These are phyloP conservation scores for Tolypocladium paradoxum DNA, from an alignment of 2,329 filamentous ascomycete genomes.

Conservation along the genomic window DNA sequence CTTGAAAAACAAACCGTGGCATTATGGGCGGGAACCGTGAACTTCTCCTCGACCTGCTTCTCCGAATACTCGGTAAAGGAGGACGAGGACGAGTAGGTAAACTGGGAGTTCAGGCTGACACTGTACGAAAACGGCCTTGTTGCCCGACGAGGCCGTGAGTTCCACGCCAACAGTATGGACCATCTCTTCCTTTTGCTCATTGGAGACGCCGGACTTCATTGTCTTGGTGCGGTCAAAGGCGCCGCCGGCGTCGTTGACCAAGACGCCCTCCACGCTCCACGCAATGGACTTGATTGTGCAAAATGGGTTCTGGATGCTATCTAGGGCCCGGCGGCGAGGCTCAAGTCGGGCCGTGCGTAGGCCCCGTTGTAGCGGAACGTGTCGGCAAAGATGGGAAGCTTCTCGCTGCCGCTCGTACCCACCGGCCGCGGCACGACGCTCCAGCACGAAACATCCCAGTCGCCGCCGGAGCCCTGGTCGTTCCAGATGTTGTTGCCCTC, in stretches of 20 bases:
- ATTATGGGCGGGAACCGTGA: background rate
- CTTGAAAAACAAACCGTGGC: slow-evolving; percentile 1
- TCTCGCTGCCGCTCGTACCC: background rate
- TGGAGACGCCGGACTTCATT: slow-evolving; percentile 1
- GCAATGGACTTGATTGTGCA: background rate
- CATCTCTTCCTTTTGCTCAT: background rate
- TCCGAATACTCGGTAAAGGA: slow-evolving; percentile 1
- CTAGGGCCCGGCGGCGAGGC: background rate
- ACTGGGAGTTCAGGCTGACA: slow-evolving; percentile 3
- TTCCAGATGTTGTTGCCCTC: background rate
- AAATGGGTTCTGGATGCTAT: background rate
- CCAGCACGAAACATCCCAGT: background rate
- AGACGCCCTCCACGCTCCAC: background rate
- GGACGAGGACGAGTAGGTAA: background rate
- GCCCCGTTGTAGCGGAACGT: background rate
- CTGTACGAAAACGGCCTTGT: background rate
- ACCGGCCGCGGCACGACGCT: background rate
- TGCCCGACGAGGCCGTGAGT: background rate
- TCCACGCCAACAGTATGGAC: background rate
- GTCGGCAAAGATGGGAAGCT: background rate
- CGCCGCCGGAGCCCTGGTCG: background rate
- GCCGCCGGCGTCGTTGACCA: background rate
- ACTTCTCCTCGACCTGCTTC: background rate
- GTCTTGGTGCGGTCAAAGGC: background rate
- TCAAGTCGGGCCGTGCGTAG: background rate